These are phyloP conservation scores for Lasiodiplodia theobromae DNA, from an alignment of 2,329 filamentous ascomycete genomes.

Conservation along the genomic window DNA sequence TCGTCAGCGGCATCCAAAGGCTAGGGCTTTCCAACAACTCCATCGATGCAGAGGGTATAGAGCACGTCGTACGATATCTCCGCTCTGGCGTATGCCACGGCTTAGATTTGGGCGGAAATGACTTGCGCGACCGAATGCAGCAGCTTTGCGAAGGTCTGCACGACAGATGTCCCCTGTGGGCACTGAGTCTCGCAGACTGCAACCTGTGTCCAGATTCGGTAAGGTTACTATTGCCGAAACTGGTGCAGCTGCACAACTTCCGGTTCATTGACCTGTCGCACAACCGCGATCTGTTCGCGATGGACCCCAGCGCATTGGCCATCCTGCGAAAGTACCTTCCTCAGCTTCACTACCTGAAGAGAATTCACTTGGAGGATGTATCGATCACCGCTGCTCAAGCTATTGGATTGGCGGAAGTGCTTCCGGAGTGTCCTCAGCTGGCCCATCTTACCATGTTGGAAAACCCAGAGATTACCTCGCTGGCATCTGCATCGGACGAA, in stretches of 20 bases:
- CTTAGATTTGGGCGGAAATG: constrained; percentile 87
- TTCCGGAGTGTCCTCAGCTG: constrained; percentile 81
- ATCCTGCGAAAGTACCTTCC: constrained; percentile 85
- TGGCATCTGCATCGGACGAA: constrained; percentile 79
- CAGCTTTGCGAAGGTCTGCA: constrained; percentile 60
- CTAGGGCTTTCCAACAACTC: constrained; percentile 85
- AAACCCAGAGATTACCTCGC: constrained; percentile 73
- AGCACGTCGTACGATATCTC: constrained; percentile 79
- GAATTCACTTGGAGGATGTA: constrained; percentile 86
- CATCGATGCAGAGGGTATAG: constrained; percentile 75
- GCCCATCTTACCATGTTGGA: constrained; percentile 88
- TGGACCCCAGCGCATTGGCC: constrained; percentile 74
- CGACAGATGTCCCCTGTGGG: constrained; percentile 69
- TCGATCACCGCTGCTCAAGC: constrained; percentile 85
- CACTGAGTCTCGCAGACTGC: constrained; percentile 85
- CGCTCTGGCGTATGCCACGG: constrained; percentile 81
- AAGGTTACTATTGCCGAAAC: constrained; percentile 74
- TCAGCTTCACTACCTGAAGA: constrained; percentile 76
- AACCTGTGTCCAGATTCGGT: constrained; percentile 77
- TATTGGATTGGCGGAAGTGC: constrained; percentile 87
- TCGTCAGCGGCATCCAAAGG: constrained; percentile 76
- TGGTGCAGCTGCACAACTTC: constrained; percentile 74
- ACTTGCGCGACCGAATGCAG: constrained; percentile 60
- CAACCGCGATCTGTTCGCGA: constrained; percentile 80
- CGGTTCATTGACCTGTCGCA: constrained; percentile 93